Evolutionary conservation across 1,284 basidiomycete genomes (phyloP).

Genomic region (Ustilago crameri): DNA sequence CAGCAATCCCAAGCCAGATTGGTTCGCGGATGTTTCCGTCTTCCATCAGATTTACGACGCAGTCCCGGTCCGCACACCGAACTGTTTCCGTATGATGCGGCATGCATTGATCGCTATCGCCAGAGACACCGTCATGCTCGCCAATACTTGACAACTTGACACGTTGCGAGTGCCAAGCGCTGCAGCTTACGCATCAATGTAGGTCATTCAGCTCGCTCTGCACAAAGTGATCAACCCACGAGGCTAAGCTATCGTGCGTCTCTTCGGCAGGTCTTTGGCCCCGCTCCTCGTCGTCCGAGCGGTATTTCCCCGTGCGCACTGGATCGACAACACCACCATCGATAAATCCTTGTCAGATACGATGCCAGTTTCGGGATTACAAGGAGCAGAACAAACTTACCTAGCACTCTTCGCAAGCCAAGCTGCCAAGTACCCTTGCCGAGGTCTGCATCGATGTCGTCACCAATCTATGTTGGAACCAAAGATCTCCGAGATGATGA

Average conservation of each 20-base stretch:
- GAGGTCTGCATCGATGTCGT: constrained; percentile 44
- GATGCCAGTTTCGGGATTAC: background rate
- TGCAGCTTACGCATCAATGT: background rate
- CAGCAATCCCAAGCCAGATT: too few relatives aligned
- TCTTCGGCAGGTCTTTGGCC: constrained; percentile 24
- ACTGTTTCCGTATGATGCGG: background rate
- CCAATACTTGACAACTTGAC: too few relatives aligned
- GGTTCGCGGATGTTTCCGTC: constrained; percentile 9
- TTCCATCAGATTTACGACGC: too few relatives aligned
- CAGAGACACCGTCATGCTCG: background rate
- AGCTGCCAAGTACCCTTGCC: constrained; percentile 43
- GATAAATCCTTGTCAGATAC: constrained; percentile 1
- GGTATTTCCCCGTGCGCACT: constrained; percentile 45
- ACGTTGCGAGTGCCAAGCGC: background rate
- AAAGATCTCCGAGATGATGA: background rate
- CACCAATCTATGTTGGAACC: constrained; percentile 31
- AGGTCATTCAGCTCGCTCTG: constrained; percentile 9
- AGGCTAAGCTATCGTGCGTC: constrained; percentile 23
- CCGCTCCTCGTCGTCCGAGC: constrained; percentile 28
- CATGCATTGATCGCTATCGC: background rate
- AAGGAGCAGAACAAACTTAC: constrained; percentile 14
- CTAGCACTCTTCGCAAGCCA: constrained; percentile 36
- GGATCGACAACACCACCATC: background rate
- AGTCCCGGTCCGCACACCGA: too few relatives aligned
- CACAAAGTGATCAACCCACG: constrained; percentile 40